Conservation (phyloP, 305 asterid species). For the Striga hermonthica region DNA sequence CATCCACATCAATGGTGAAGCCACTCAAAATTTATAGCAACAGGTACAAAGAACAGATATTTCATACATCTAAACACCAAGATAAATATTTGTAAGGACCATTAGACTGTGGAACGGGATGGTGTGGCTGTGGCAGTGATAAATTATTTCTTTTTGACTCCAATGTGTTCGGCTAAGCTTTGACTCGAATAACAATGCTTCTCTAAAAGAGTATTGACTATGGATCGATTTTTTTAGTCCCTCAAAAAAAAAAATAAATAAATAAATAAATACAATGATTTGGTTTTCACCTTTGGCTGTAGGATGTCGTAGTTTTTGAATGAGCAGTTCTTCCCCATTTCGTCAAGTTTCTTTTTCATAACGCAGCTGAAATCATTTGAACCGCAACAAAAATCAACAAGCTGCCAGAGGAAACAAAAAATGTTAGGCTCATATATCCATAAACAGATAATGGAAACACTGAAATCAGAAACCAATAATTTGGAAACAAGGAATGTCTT, state of each 20-base stretch:
- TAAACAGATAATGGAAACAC: not conserved
- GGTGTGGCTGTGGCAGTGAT: not conserved
- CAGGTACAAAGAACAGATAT: constrained; percentile 1
- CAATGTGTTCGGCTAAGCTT: not conserved
- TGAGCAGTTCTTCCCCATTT: constrained; percentile 60
- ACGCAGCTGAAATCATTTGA: constrained; percentile 86
- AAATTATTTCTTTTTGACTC: not conserved
- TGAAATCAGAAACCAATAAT: not conserved
- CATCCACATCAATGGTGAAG: not conserved
- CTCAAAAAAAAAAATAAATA: not conserved
- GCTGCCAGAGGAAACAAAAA: constrained; percentile 44
- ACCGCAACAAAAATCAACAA: constrained; percentile 94
- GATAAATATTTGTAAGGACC: constrained; percentile 2
- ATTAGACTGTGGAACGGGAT: not conserved
- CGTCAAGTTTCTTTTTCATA: constrained; percentile 67
- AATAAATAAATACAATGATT: constrained; percentile 6
- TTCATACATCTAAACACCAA: constrained; percentile 18
- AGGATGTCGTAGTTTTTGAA: constrained; percentile 72
- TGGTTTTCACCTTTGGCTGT: constrained; percentile 57
- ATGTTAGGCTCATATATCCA: constrained; percentile 7
- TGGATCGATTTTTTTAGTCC: constrained; percentile 4
- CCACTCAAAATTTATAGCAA: constrained; percentile 5
- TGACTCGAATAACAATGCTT: constrained; percentile 8
- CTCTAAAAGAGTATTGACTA: not conserved
- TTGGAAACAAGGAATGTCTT: no score